Percentiles rank a stretch among this genome's conserved stretches.
Conservation (phyloP, 257 asterid species). For the Solanum bulbocastanum region DNA sequence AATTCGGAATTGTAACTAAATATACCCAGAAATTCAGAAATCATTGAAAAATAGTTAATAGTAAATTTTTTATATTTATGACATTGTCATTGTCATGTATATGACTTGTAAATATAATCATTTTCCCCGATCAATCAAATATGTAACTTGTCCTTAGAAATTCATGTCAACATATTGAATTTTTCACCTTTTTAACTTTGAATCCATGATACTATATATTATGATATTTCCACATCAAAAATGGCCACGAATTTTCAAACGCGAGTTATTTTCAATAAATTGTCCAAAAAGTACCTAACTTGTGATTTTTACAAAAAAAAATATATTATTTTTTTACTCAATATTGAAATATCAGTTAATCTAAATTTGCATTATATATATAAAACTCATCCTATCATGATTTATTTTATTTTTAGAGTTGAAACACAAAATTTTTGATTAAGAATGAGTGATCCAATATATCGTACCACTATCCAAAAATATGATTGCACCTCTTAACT, state of each 20-base stretch:
- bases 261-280: background rate
- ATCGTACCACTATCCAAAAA: background rate
- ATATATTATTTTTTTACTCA: background rate
- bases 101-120: background rate
- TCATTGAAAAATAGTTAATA: background rate
- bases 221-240: background rate
- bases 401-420: background rate
- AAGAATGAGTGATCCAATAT: background rate
- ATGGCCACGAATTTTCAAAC: background rate
- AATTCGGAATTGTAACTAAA: background rate
- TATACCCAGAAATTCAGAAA: background rate
- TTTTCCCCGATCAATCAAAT: background rate
- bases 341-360: background rate
- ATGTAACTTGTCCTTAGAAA: background rate
- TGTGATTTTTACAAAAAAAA: fast-evolving
- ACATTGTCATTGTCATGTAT: background rate
- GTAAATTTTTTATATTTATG: background rate
- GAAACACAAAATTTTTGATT: background rate
- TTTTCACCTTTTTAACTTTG: background rate
- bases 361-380: background rate
- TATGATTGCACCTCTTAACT: background rate
- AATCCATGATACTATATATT: background rate
- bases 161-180: background rate
- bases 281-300: background rate
- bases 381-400: background rate